Evolutionary conservation across 2,329 filamentous ascomycete species (phyloP).

Genomic region (Colletotrichum neosansevieriae): DNA sequence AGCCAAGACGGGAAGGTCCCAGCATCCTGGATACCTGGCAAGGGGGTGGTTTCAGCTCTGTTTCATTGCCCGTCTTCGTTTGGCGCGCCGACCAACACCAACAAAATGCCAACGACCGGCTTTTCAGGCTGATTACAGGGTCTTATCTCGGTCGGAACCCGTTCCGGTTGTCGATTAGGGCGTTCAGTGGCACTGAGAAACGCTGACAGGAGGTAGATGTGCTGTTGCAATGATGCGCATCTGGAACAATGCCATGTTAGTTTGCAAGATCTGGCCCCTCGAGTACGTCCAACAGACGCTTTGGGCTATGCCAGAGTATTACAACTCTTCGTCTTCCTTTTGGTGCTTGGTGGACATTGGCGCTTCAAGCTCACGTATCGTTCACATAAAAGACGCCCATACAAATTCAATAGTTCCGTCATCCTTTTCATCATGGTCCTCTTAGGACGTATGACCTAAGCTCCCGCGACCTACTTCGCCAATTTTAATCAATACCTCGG

Average conservation of each 20-base stretch:
- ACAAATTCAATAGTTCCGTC: too few species aligned
- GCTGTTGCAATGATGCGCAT: background rate
- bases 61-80: conserved; percentile 21
- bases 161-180: background rate
- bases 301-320: too few species aligned
- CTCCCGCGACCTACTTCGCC: too few species aligned
- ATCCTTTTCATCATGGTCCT: too few species aligned
- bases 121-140: background rate
- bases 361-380: too few species aligned
- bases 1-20: conserved; percentile 2
- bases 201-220: background rate
- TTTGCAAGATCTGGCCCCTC: background rate
- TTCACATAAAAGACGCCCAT: too few species aligned
- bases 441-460: too few species aligned
- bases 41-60: conserved; percentile 25
- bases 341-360: too few species aligned
- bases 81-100: background rate
- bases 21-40: background rate
- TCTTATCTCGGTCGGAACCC: conserved; percentile 1
- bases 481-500: too few species aligned
- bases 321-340: too few species aligned
- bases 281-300: accelerated
- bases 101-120: too few species aligned
- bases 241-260: conserved; percentile 18
- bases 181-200: background rate